Evolutionary conservation across 2,329 filamentous ascomycete species (phyloP).

Genomic region (Uncinocarpus reesii): DNA sequence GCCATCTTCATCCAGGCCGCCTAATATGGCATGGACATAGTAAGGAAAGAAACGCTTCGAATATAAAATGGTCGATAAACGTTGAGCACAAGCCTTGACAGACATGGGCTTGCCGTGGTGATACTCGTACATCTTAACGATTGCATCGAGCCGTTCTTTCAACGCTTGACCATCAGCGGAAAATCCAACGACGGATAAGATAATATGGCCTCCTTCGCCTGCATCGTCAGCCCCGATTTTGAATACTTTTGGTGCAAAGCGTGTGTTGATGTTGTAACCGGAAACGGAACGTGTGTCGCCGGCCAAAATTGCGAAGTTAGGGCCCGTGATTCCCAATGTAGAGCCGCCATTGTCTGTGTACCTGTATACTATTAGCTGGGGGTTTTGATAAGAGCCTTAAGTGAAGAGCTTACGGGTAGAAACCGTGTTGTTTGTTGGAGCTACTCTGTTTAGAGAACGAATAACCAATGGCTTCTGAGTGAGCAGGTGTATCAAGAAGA

Average conservation of each 20-base stretch:
- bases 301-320: constrained; percentile 90
- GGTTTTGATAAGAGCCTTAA: background rate
- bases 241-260: constrained; percentile 91
- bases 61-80: constrained; percentile 91
- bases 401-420: constrained; percentile 65
- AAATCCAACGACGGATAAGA: constrained; percentile 91
- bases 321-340: constrained; percentile 86
- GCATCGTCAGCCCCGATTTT: constrained; percentile 85
- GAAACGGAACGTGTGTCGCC: constrained; percentile 93
- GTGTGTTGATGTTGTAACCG: constrained; percentile 98
- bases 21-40: constrained; percentile 91
- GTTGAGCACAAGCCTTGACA: constrained; percentile 87
- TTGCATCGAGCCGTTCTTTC: constrained; percentile 82
- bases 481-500: constrained; percentile 42
- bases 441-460: constrained; percentile 47
- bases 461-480: constrained; percentile 47
- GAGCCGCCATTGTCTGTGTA: constrained; percentile 98
- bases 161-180: constrained; percentile 88
- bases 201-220: constrained; percentile 72
- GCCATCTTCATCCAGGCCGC: constrained; percentile 87
- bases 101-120: constrained; percentile 95
- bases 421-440: constrained; percentile 58
- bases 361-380: constrained; percentile 23
- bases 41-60: constrained; percentile 98
- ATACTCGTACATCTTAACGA: constrained; percentile 99